phyloP scores from a whole-genome alignment of 1,284 basidiomycete genomes.

The Trichosporon ovoides region DNA sequence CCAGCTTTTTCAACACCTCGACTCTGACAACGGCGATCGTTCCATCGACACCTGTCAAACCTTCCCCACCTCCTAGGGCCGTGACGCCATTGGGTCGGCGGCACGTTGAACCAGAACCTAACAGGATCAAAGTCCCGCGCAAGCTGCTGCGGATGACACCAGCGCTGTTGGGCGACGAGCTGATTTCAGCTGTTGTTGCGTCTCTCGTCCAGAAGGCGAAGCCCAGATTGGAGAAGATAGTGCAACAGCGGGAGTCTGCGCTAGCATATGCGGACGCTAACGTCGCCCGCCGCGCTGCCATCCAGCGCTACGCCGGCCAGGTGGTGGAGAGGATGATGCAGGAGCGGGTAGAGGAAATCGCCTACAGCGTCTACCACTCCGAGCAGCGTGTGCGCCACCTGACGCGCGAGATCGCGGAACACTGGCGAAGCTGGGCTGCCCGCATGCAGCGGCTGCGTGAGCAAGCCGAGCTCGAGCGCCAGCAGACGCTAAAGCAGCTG shows the following conservation, averaged over 20 bases:
- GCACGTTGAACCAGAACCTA: conserved; percentile 3
- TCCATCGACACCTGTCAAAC: background rate
- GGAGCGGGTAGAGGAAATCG: conserved; percentile 7
- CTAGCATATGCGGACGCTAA: conserved; percentile 17
- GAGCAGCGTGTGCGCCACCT: conserved; percentile 12
- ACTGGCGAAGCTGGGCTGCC: conserved; percentile 27
- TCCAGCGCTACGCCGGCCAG: conserved; percentile 17
- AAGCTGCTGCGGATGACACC: conserved; percentile 10
- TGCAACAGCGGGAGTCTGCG: conserved; percentile 27
- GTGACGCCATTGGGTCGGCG: background rate
- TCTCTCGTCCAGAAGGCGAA: conserved; percentile 19
- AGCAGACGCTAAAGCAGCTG: conserved; percentile 21
- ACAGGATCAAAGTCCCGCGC: conserved; percentile 13
- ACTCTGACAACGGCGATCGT: background rate
- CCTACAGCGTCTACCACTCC: conserved; percentile 1
- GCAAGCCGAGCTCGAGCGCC: conserved; percentile 19
- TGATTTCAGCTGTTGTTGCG: conserved; percentile 28
- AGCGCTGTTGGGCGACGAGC: conserved; percentile 18
- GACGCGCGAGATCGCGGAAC: conserved; percentile 12
- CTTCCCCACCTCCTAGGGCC: background rate
- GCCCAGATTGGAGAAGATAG: conserved; percentile 16
- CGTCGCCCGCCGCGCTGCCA: conserved; percentile 13
- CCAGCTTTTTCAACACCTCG: conserved; percentile 23
- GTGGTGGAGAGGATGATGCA: conserved; percentile 17
- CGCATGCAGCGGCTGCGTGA: conserved; percentile 13